Conservation (phyloP, 2,329 filamentous ascomycete species). For the Paecilomyces dactylethromorphus region DNA sequence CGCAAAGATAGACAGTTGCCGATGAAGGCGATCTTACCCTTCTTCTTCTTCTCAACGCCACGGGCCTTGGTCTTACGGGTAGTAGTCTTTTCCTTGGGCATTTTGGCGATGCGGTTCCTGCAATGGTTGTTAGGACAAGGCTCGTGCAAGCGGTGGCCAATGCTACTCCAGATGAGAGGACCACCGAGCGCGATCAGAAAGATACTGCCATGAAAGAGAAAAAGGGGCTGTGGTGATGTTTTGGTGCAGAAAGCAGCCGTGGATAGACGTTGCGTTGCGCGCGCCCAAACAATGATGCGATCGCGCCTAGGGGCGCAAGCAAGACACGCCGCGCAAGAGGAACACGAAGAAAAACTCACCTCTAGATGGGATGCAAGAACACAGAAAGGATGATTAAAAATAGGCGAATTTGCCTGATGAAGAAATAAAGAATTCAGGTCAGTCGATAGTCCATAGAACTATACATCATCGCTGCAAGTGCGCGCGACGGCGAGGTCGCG, state of each 20-base stretch:
- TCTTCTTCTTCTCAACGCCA: conserved; percentile 62
- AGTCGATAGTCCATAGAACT: conserved; percentile 10
- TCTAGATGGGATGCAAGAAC: conserved; percentile 7
- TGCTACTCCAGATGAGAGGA: background rate
- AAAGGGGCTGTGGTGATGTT: conserved; percentile 1
- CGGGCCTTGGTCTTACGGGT: conserved; percentile 56
- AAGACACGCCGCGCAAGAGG: conserved; percentile 10
- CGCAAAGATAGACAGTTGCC: background rate
- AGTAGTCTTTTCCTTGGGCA: conserved; percentile 63
- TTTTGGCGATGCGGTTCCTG: conserved; percentile 33
- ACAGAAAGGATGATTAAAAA: background rate
- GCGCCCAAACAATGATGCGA: conserved; percentile 11
- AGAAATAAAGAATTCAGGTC: conserved; percentile 4
- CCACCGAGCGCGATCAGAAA: background rate
- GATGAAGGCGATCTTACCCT: conserved; percentile 47
- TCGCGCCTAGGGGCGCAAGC: conserved; percentile 14
- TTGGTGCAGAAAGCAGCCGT: conserved; percentile 6
- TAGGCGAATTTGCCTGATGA: background rate
- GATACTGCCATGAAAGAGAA: background rate
- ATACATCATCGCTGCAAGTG: conserved; percentile 13
- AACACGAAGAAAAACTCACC: conserved; percentile 12
- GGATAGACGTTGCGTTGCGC: conserved; percentile 8
- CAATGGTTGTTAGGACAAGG: conserved; percentile 3
- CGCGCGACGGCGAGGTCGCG: conserved; percentile 18
- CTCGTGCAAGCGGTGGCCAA: background rate